phyloP scores from a whole-genome alignment of 768 basidiomycete species.

The Phaeotremella fagi region DNA sequence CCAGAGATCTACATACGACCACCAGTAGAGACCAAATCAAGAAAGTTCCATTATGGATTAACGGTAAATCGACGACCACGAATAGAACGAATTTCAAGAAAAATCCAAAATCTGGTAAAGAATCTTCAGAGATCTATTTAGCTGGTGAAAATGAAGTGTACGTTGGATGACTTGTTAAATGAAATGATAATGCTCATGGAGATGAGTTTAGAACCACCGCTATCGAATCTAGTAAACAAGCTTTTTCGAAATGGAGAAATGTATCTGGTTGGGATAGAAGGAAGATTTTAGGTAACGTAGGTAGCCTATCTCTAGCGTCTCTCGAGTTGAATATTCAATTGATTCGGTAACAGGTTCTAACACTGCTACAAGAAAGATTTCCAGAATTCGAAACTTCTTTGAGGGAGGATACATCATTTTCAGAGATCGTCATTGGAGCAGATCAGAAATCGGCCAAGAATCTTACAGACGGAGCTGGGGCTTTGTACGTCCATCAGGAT shows the following conservation, averaged over 20 bases:
- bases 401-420: conserved; percentile 15
- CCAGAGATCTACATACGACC: too few species aligned
- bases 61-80: conserved; percentile 6
- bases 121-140: conserved; percentile 22
- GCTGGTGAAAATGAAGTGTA: conserved; percentile 32
- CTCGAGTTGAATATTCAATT: background rate
- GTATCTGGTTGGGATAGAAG: conserved; percentile 23
- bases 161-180: conserved; percentile 1
- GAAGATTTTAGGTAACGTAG: conserved; percentile 18
- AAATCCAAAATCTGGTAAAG: conserved; percentile 17
- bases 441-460: conserved; percentile 17
- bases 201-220: conserved; percentile 7
- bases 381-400: conserved; percentile 11
- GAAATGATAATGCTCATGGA: background rate
- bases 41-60: conserved; percentile 26
- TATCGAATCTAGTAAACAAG: conserved; percentile 8
- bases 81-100: conserved; percentile 1
- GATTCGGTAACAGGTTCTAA: conserved; percentile 8
- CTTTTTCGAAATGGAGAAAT: conserved; percentile 23
- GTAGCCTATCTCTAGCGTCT: too few species aligned
- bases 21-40: too few species aligned
- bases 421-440: conserved; percentile 14
- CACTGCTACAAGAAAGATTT: conserved; percentile 20
- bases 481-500: background rate
- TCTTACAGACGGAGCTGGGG: conserved; percentile 15